Base-by-base conservation (phyloP, 768 basidiomycete species). In the Termitomyces bulborhizus region DNA sequence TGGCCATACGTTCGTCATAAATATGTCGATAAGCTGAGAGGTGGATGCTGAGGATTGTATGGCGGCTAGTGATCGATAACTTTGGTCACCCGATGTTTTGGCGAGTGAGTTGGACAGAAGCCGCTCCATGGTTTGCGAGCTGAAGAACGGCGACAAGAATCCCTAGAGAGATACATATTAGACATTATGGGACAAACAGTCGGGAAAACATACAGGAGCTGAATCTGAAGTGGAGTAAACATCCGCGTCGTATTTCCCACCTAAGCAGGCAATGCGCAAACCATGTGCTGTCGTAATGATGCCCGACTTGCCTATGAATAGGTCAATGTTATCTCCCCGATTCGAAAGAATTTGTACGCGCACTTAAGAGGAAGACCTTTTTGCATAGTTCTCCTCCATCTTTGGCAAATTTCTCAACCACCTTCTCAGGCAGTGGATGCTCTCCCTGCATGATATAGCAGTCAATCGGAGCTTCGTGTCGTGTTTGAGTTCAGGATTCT, bases 381-480 rank as follows among this genome's bases (percentile, higher is more conserved):
- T 81, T 79, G 66, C 84, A 86, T 26, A 98, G 64, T 65, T 94
- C 86, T 39, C 91, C 92, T 1, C 85, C 84, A 2, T 85, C 86
- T 67, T 82, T 79, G 18, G 82, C 78, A 64, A 90, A 87, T 66
- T 84, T 87, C 59, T 86, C 83, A 55, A 90, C 80, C 16, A 97
- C 84, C 27, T 73, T 67, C 44, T 79, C 74, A 4, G 94, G 93
- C 13, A 98, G 69, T 1, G 87, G 83, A 60, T 84, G 73, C 51
- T 84, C 81, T 16, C 95, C 95, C 66, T 93, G 86, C 82, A 93
- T 94, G 55, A 97, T 84, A 72, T 96, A 98, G 62, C 92, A 94
- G 64, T 91, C 88, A 16, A 96, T 72, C 11, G 95, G 91, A 29
- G 85, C 92, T 96, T 60, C 24, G 55, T 53, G 52, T n/a, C 45